Conservation (phyloP, 768 basidiomycete genomes). For the Suillus lakei region DNA sequence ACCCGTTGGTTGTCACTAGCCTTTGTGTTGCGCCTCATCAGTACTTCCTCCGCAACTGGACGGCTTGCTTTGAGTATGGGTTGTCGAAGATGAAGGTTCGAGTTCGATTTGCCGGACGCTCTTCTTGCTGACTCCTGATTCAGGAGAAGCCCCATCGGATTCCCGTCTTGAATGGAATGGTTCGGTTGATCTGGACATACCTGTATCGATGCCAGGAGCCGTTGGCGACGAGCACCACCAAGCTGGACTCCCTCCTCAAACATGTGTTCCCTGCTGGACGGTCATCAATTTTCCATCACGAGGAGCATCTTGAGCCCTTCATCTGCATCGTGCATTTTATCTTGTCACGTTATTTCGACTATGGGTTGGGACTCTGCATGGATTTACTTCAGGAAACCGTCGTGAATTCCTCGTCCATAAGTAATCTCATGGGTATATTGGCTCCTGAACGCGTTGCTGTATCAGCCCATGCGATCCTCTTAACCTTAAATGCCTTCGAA, state of each 20-base stretch:
- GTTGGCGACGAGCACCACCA: slow-evolving; percentile 76
- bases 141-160: slow-evolving; percentile 80
- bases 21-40: slow-evolving; percentile 88
- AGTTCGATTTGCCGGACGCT: background rate
- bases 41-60: slow-evolving; percentile 86
- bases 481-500: slow-evolving; percentile 75
- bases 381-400: slow-evolving; percentile 78
- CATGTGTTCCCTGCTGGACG: slow-evolving; percentile 81
- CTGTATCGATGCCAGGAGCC: slow-evolving; percentile 92
- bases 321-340: slow-evolving; percentile 82
- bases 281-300: slow-evolving; percentile 60
- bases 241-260: slow-evolving; percentile 75
- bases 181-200: slow-evolving; percentile 92
- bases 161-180: slow-evolving; percentile 77
- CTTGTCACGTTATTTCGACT: slow-evolving; percentile 82
- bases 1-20: slow-evolving; percentile 80
- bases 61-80: slow-evolving; percentile 69
- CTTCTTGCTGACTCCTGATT: slow-evolving; percentile 10
- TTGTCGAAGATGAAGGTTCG: slow-evolving; percentile 81
- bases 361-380: slow-evolving; percentile 80
- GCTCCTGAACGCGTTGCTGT: slow-evolving; percentile 78
- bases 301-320: slow-evolving; percentile 79
- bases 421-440: slow-evolving; percentile 46
- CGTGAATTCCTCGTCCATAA: slow-evolving; percentile 42
- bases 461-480: slow-evolving; percentile 75